Percentiles rank a stretch among this genome's conserved stretches.
These are phyloP conservation scores for Bipolaris cookei DNA, from an alignment of 2,329 filamentous ascomycete genomes.

Conservation along the genomic window DNA sequence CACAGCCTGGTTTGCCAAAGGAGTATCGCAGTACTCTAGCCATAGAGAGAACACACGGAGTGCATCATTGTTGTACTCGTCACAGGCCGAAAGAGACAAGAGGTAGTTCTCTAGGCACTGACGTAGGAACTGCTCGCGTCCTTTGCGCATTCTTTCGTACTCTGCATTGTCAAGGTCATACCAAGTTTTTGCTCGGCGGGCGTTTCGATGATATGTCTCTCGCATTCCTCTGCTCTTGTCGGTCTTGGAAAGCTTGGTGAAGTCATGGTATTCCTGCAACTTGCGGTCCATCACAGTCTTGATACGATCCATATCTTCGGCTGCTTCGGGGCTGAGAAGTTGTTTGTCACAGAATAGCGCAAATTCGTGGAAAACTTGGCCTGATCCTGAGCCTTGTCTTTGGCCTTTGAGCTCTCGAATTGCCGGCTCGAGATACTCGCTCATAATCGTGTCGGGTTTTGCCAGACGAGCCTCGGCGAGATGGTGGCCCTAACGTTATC, in stretches of 20 bases:
- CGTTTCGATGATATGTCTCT: constrained; percentile 62
- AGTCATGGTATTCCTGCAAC: constrained; percentile 76
- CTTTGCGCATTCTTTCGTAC: constrained; percentile 76
- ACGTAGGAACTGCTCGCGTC: constrained; percentile 80
- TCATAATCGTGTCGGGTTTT: constrained; percentile 88
- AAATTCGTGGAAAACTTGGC: constrained; percentile 92
- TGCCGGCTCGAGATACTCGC: constrained; percentile 82
- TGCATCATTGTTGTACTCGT: constrained; percentile 86
- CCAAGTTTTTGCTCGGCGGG: constrained; percentile 82
- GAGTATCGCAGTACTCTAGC: constrained; percentile 83
- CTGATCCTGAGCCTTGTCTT: constrained; percentile 73
- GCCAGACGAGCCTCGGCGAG: constrained; percentile 89
- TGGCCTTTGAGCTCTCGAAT: constrained; percentile 78
- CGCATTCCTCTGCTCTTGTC: constrained; percentile 54
- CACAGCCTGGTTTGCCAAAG: constrained; percentile 79
- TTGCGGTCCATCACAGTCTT: constrained; percentile 81
- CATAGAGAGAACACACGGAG: constrained; percentile 92
- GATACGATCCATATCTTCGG: constrained; percentile 84
- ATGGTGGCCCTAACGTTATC: constrained; percentile 69
- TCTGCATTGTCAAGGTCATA: constrained; percentile 89
- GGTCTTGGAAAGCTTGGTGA: constrained; percentile 65
- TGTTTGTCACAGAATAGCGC: constrained; percentile 95
- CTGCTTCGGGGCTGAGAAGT: constrained; percentile 80
- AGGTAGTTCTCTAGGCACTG: constrained; percentile 94
- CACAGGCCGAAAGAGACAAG: constrained; percentile 80